Conservation (phyloP, 495 filamentous ascomycete genomes). For the Penicillium salamii region DNA sequence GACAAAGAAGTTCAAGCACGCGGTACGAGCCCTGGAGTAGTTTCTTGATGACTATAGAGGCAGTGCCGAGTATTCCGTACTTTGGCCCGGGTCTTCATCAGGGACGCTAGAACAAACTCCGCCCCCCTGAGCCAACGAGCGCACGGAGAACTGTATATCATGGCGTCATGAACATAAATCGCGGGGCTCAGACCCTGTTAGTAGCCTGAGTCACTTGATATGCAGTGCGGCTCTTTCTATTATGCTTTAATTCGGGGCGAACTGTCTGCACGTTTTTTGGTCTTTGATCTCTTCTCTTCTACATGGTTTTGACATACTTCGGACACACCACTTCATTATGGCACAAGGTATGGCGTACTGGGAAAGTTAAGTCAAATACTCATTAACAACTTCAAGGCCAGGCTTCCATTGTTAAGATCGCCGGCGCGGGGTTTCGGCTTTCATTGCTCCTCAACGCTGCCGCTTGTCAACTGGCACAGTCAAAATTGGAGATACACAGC, state of each 20-base stretch:
- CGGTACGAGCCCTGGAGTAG: no score
- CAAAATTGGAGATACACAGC: conserved; percentile 43
- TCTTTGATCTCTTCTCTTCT: not conserved
- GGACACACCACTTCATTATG: conserved; percentile 7
- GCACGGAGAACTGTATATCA: not conserved
- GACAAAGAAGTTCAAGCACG: conserved; percentile 3
- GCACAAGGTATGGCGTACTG: conserved; percentile 13
- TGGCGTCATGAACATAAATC: conserved; percentile 21
- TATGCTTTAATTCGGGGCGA: not conserved
- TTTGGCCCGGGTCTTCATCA: conserved; percentile 14
- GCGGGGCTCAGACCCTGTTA: not conserved
- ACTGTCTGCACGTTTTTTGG: not conserved
- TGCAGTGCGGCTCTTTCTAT: conserved; percentile 12
- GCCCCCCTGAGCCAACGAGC: conserved; percentile 13
- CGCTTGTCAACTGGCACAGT: conserved; percentile 39
- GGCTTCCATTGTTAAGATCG: conserved; percentile 32
- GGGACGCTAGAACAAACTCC: conserved; percentile 15
- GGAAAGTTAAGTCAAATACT: not conserved
- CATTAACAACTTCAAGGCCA: conserved; percentile 18
- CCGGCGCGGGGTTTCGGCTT: conserved; percentile 43
- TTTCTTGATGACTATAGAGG: no score
- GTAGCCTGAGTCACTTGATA: conserved; percentile 28
- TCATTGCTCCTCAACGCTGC: conserved; percentile 45
- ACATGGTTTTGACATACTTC: not conserved
- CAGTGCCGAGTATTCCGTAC: conserved; percentile 11